Evolutionary conservation across 129 eudicot genomes (phyloP).

Genomic region (Arctium minus): DNA sequence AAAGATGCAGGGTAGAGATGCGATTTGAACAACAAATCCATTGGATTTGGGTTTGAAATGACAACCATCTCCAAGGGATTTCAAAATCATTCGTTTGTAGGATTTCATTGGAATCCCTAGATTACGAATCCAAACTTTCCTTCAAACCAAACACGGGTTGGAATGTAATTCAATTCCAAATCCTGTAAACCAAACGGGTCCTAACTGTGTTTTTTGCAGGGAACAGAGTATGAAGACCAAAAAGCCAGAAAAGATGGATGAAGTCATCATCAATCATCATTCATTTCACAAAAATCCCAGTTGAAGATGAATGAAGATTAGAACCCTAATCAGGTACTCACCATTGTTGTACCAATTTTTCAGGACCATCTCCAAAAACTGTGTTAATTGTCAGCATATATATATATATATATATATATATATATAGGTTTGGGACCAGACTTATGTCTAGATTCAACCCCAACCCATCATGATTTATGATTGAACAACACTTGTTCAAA

Average conservation of each 20-base stretch:
- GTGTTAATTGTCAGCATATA: not conserved
- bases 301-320: not conserved
- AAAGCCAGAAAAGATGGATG: not conserved
- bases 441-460: slow-evolving; percentile 3
- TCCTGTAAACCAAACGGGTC: not conserved
- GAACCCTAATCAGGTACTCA: not conserved
- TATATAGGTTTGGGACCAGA: slow-evolving; percentile 5
- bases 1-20: no score
- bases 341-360: not conserved
- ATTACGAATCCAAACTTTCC: no score
- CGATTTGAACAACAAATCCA: no score
- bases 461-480: slow-evolving; percentile 3
- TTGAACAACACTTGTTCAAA: not conserved
- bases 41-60: no score
- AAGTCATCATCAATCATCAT: not conserved
- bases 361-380: slow-evolving; percentile 5
- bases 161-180: no score
- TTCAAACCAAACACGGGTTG: no score
- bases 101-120: no score
- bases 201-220: not conserved
- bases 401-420: not conserved
- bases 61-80: no score
- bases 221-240: not conserved
- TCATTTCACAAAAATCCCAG: not conserved
- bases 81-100: no score